Conservation (phyloP, 1,284 basidiomycete species). For the Phellinidium pouzarii region DNA sequence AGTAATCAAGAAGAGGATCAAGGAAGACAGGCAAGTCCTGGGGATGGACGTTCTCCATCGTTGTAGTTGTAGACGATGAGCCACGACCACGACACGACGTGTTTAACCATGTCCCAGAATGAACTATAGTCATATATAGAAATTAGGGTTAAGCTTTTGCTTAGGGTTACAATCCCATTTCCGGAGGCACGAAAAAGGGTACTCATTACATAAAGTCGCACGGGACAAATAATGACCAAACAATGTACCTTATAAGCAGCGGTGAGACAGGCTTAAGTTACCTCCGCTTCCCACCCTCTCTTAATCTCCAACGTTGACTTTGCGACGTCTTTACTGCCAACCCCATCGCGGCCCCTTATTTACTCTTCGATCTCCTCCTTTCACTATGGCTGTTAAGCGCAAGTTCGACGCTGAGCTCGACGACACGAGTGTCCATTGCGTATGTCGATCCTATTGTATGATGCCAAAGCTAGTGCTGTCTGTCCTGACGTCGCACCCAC, state of each 20-base stretch:
- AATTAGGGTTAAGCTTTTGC: too few species aligned
- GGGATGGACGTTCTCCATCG: slow-evolving; percentile 26
- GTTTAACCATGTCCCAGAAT: background rate
- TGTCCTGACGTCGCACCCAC: slow-evolving; percentile 10
- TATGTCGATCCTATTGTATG: slow-evolving; percentile 27
- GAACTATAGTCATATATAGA: background rate
- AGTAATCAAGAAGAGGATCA: slow-evolving; percentile 47
- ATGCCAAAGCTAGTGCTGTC: slow-evolving; percentile 22
- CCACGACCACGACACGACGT: background rate
- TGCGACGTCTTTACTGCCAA: slow-evolving; percentile 19
- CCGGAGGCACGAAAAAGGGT: background rate
- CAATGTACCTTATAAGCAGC: too few species aligned
- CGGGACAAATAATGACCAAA: background rate
- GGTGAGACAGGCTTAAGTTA: background rate
- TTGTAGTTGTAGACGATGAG: slow-evolving; percentile 20
- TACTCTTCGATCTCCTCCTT: slow-evolving; percentile 22
- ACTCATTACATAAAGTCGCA: background rate
- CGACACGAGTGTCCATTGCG: slow-evolving; percentile 40
- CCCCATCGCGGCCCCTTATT: slow-evolving; percentile 24
- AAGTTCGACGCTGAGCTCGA: slow-evolving; percentile 59
- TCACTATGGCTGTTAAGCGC: slow-evolving; percentile 57
- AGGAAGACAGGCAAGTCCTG: slow-evolving; percentile 33
- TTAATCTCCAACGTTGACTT: background rate
- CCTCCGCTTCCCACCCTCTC: background rate
- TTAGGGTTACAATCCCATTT: too few species aligned